These are phyloP conservation scores for Plasmodium falciparum DNA, from an alignment of 169 alveolate genomes.

Conservation along the genomic window DNA sequence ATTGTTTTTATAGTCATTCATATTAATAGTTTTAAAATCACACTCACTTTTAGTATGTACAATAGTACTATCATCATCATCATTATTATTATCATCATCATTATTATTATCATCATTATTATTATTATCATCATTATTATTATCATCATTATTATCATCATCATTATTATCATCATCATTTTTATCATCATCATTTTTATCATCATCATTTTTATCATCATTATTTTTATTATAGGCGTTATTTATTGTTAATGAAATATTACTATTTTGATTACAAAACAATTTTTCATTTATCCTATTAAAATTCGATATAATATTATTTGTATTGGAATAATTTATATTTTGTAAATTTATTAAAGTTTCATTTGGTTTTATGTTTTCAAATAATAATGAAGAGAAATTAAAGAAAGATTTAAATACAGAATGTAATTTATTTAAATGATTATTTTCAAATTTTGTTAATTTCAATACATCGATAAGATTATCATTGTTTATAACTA, in stretches of 20 bases:
- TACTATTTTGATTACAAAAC: background rate
- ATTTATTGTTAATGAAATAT: background rate
- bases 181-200: background rate
- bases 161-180: background rate
- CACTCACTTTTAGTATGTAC: no score
- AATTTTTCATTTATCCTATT: background rate
- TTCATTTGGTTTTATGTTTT: constrained; percentile 26
- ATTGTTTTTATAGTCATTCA: no score
- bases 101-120: background rate
- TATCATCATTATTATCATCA: background rate
- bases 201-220: background rate
- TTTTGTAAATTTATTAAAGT: background rate
- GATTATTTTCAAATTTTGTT: constrained; percentile 70
- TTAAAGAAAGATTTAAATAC: constrained; percentile 48
- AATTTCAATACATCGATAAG: constrained; percentile 34
- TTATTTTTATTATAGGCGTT: background rate
- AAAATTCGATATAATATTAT: background rate
- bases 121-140: background rate
- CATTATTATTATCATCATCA: background rate
- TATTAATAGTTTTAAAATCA: no score
- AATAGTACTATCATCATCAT: no score
- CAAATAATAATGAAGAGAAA: constrained; percentile 51
- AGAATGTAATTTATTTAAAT: constrained; percentile 41
- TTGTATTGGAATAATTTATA: constrained; percentile 5
- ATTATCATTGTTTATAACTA: constrained; percentile 43